phyloP scores from a whole-genome alignment of 2,329 filamentous ascomycete species.

The Colletotrichum incanum region DNA sequence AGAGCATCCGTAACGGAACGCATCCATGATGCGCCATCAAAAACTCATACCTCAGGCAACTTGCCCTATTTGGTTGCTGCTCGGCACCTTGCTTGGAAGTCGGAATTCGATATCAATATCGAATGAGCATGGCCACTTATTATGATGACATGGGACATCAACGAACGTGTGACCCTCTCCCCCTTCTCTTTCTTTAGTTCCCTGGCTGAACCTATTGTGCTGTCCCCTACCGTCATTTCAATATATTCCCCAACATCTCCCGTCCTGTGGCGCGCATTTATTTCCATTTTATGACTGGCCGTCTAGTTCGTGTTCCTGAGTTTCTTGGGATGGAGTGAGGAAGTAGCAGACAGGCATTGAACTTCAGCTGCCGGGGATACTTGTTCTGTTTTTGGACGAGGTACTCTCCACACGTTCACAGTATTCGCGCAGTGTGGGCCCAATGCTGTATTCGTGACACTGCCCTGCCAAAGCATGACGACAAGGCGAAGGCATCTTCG shows the following conservation, averaged over 20 bases:
- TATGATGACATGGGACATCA: constrained; percentile 28
- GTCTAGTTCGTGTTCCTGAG: neutral
- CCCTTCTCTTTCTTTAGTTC: neutral
- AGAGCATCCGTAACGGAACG: neutral
- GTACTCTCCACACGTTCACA: neutral
- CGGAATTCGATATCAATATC: constrained; percentile 37
- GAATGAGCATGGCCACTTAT: constrained; percentile 32
- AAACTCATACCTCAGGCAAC: constrained; percentile 19
- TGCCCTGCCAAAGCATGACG: constrained; percentile 38
- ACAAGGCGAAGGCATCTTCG: constrained; percentile 16
- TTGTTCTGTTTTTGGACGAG: neutral
- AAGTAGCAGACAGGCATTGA: constrained; percentile 1
- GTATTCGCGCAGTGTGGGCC: constrained; percentile 31
- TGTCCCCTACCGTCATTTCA: constrained; percentile 8
- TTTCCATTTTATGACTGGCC: neutral
- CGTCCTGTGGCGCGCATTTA: neutral
- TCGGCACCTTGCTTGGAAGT: constrained; percentile 13
- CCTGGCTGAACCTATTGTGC: constrained; percentile 5
- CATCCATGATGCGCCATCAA: neutral
- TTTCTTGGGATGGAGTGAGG: neutral
- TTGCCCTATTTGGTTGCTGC: constrained; percentile 23
- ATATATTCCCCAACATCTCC: neutral
- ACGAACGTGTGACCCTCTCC: constrained; percentile 11
- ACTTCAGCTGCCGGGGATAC: constrained; percentile 5
- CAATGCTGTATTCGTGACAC: constrained; percentile 39